Conservation (phyloP, 2,329 filamentous ascomycete genomes). For the Trichoderma guizhouense region DNA sequence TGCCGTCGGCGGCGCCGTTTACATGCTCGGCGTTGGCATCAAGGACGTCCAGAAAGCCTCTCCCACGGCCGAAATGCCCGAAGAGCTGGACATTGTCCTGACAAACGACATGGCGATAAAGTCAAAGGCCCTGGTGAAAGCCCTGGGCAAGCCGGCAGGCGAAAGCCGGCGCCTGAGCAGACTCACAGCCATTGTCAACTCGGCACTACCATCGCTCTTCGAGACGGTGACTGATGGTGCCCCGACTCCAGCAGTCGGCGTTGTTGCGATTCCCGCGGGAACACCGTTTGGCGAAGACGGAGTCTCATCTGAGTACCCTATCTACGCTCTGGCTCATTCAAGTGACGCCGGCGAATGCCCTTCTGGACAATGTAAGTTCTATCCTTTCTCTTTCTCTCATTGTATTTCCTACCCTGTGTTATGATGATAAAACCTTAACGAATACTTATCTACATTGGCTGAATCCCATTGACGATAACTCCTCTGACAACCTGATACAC, state of each 20-base stretch:
- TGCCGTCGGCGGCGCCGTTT: slow-evolving; percentile 86
- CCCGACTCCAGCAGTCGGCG: slow-evolving; percentile 69
- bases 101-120: slow-evolving; percentile 57
- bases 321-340: slow-evolving; percentile 71
- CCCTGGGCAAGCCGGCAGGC: slow-evolving; percentile 31
- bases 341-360: slow-evolving; percentile 93
- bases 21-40: slow-evolving; percentile 75
- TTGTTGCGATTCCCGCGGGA: slow-evolving; percentile 62
- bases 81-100: slow-evolving; percentile 46
- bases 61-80: slow-evolving; percentile 22
- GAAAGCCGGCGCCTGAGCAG: slow-evolving; percentile 47
- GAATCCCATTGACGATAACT: slow-evolving; percentile 83
- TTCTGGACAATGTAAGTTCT: slow-evolving; percentile 77
- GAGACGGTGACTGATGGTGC: slow-evolving; percentile 69
- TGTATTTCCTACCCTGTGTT: slow-evolving; percentile 39
- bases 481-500: slow-evolving; percentile 87
- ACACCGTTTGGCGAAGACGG: slow-evolving; percentile 38
- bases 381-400: slow-evolving; percentile 18
- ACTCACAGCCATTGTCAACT: slow-evolving; percentile 67
- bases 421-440: slow-evolving; percentile 75
- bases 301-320: slow-evolving; percentile 41
- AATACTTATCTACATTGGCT: slow-evolving; percentile 99
- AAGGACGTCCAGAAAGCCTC: slow-evolving; percentile 29
- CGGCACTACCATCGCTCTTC: slow-evolving; percentile 64
- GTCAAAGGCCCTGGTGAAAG: slow-evolving; percentile 51